phyloP scores from a whole-genome alignment of 2,329 filamentous ascomycete species.

The Sclerotinia subarctica region DNA sequence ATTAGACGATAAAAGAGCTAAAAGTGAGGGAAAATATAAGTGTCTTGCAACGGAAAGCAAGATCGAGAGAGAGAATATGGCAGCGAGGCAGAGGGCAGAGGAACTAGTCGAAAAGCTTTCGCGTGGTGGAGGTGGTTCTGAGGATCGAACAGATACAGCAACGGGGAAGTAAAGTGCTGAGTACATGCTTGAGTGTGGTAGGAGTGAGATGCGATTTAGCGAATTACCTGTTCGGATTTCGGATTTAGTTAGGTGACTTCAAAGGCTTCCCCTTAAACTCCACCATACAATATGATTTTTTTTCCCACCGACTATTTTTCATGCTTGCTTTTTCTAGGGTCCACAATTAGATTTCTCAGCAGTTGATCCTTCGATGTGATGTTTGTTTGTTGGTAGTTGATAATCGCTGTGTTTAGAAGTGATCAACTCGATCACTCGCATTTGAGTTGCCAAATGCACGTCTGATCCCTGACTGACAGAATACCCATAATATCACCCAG shows the following conservation, averaged over 20 bases:
- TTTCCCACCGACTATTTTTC: background rate
- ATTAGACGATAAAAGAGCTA: constrained; percentile 4
- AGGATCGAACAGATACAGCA: background rate
- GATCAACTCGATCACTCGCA: constrained; percentile 7
- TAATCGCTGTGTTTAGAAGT: background rate
- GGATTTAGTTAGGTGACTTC: background rate
- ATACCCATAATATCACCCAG: background rate
- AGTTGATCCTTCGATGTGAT: background rate
- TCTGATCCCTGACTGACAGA: background rate
- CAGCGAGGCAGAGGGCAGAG: constrained; percentile 1
- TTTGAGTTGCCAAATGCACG: background rate
- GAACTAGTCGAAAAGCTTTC: background rate
- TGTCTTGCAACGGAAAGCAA: background rate
- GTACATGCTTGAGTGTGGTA: too few species aligned
- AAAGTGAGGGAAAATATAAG: background rate
- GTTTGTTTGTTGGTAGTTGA: background rate
- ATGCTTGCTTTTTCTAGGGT: background rate
- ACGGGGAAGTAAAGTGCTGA: background rate
- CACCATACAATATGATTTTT: background rate
- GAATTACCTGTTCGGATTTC: background rate
- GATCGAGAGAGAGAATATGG: background rate
- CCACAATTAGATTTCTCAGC: background rate
- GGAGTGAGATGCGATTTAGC: background rate
- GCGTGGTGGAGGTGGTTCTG: background rate
- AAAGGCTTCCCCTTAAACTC: background rate